Percentiles rank a stretch among this genome's conserved stretches.
phyloP scores from a whole-genome alignment of 345 rosid species.

The Camelina sativa region DNA sequence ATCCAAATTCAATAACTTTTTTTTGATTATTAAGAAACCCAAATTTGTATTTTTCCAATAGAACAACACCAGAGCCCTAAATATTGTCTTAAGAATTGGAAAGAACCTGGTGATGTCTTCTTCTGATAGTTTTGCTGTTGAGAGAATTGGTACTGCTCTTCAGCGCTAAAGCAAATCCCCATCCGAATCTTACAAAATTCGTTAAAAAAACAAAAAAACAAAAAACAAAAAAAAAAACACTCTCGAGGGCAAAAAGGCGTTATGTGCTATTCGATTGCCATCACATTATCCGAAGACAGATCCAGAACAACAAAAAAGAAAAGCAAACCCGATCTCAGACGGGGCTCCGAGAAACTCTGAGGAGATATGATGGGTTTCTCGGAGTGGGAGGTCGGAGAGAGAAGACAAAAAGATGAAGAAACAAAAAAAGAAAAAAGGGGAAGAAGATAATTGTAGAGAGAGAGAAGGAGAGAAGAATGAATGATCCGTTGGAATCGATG shows the following conservation, averaged over 20 bases:
- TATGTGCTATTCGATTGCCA: conserved; percentile 6
- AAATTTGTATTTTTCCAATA: not conserved
- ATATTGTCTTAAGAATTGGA: not conserved
- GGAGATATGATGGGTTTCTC: conserved; percentile 18
- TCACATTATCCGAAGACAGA: conserved; percentile 29
- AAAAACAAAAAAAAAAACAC: too few relatives aligned
- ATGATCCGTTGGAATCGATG: conserved; percentile 43
- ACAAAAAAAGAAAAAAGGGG: not conserved
- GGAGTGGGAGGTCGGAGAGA: conserved; percentile 30
- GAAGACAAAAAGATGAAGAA: not conserved
- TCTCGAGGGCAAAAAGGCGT: not conserved
- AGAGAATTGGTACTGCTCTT: conserved; percentile 37
- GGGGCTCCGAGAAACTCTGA: not conserved
- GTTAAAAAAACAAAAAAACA: conserved; percentile 11
- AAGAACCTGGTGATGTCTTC: conserved; percentile 10
- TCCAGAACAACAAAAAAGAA: conserved; percentile 9
- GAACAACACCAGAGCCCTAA: not conserved
- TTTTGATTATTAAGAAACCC: not conserved
- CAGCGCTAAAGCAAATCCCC: conserved; percentile 53
- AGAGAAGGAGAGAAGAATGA: conserved; percentile 14
- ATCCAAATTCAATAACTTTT: not conserved
- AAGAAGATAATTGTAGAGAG: conserved; percentile 31
- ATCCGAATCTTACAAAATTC: conserved; percentile 21
- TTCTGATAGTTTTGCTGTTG: conserved; percentile 35
- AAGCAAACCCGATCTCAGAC: conserved; percentile 11